Evolutionary conservation across 164 flowering plant genomes (phyloP).

Genomic region (Chimonanthus salicifolius): DNA sequence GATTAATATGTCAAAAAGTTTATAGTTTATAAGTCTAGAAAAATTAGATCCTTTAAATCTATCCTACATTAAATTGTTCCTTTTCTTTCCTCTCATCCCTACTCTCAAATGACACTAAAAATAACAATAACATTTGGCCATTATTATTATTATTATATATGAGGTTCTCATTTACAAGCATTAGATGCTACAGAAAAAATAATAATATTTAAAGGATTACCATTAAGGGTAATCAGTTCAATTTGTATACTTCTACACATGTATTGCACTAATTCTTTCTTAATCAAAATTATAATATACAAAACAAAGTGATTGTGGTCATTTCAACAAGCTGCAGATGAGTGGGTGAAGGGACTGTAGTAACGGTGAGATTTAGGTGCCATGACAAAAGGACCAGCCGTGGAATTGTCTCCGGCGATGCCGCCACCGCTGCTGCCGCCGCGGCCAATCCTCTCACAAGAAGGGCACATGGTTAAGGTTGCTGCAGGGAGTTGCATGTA

Average conservation of each 20-base stretch:
- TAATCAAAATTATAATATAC: not conserved
- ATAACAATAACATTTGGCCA: not conserved
- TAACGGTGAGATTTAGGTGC: slow-evolving; percentile 44
- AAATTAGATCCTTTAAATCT: not conserved
- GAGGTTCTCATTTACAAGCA: not conserved
- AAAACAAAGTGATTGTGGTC: not conserved
- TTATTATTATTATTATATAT: too few species aligned
- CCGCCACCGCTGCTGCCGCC: not conserved
- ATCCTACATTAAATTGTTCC: too few species aligned
- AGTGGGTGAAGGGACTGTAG: slow-evolving; percentile 56
- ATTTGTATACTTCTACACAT: not conserved
- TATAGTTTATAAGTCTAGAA: not conserved
- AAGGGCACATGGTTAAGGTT: slow-evolving; percentile 55
- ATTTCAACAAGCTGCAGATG: slow-evolving; percentile 55
- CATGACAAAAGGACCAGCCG: slow-evolving; percentile 33
- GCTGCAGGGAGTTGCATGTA: slow-evolving; percentile 52
- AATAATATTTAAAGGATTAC: not conserved
- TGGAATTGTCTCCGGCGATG: not conserved
- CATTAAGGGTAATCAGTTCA: not conserved
- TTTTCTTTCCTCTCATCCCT: not conserved
- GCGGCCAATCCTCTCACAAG: slow-evolving; percentile 38
- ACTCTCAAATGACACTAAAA: too few species aligned
- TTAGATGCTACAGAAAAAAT: not conserved
- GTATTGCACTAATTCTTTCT: not conserved
- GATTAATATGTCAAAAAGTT: too few species aligned